Evolutionary conservation across 805 yeast genomes (phyloP), one percentile per base, ranked within the genome.

Genomic region (Yarrowia phangngaensis): DNA sequence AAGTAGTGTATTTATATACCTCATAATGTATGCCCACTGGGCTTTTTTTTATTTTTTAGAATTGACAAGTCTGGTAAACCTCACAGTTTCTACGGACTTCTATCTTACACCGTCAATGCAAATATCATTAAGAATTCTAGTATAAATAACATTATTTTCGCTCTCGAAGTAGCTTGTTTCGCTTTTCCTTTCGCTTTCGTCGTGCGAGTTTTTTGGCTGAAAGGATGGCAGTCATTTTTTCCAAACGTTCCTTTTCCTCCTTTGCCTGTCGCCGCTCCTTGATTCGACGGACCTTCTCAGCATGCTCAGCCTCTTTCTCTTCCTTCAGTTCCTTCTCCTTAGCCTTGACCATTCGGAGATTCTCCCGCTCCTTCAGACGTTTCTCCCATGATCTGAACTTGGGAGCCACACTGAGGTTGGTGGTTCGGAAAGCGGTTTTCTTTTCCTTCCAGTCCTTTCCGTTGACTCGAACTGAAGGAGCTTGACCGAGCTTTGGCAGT

Each of bases 201-300:
- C 98, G 78, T 55, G 88, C 97, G 30, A 88, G 84, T 71, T 79
- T 84, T 80, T 88, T 89, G 32, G 83, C 83, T 63, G 87, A 90
- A 95, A 90, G 85, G 67, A 83, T 86, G 51, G 77, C 74, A 9
- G 95, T 92, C 62, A 90, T 64, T 61, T 72, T 72, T 60, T 84
- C 95, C 61, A 80, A 85, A 59, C 98, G 77, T 64, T 90, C 97
- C 65, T 78, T 79, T 65, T 90, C 98, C 51, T 76, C 96, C 71
- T 82, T 83, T 64, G 78, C 76, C 58, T 80, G 88, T 61, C 83
- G 76, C 66, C 84, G 80, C 56, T 82, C 85, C 69, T 81, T 85
- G 52, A 63, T 55, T 13, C 54, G 50, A 11, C 55, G 50, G 34
- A 59, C 56, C 41, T 74, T 73, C 19, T 68, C 73, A 55, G 74